These are phyloP conservation scores for Pythium guiyangense DNA, from an alignment of 352 stramenopile genomes.

Conservation along the genomic window DNA sequence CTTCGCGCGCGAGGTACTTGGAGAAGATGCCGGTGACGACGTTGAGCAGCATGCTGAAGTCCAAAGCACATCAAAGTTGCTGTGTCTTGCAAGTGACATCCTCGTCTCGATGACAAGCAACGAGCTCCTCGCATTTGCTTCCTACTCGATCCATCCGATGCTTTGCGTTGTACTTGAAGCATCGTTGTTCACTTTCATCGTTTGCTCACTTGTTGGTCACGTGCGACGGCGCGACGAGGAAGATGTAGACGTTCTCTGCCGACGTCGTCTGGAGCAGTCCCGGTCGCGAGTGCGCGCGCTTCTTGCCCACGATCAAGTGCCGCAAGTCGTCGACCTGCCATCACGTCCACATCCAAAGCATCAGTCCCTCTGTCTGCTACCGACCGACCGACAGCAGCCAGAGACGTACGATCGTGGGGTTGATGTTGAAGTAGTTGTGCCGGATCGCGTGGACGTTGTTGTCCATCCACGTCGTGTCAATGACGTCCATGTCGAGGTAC, in stretches of 20 bases:
- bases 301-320: slow-evolving; percentile 53
- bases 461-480: slow-evolving; percentile 78
- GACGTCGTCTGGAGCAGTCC: slow-evolving; percentile 52
- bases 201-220: slow-evolving; percentile 66
- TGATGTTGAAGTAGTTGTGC: slow-evolving; percentile 75
- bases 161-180: too few relatives aligned
- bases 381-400: too few relatives aligned
- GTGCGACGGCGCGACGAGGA: slow-evolving; percentile 58
- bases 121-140: too few relatives aligned
- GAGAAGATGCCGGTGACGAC: too few relatives aligned
- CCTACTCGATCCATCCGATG: too few relatives aligned
- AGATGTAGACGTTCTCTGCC: slow-evolving; percentile 75
- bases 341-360: background rate
- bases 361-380: too few relatives aligned
- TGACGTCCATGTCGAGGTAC: slow-evolving; percentile 67
- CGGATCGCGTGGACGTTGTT: slow-evolving; percentile 63
- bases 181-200: slow-evolving; percentile 17
- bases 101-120: too few relatives aligned
- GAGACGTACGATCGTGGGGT: slow-evolving; percentile 44
- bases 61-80: too few relatives aligned
- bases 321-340: slow-evolving; percentile 59
- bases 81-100: too few relatives aligned
- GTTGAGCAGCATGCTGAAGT: too few relatives aligned
- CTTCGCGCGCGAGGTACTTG: too few relatives aligned
- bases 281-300: slow-evolving; percentile 39